Conservation (phyloP, 305 asterid genomes). For the Fraxinus paxiana region DNA sequence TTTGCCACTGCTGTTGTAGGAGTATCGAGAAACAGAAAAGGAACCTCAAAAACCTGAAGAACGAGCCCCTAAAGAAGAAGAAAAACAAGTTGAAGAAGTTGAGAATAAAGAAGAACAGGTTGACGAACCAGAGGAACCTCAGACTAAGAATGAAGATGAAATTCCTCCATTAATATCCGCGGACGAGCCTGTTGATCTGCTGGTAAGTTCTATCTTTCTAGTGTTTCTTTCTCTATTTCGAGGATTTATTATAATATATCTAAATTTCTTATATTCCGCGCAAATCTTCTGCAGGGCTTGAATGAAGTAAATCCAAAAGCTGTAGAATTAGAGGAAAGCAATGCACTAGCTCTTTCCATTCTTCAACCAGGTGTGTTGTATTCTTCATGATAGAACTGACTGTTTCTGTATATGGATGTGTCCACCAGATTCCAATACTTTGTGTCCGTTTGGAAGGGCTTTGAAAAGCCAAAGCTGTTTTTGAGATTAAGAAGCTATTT, state of each 20-base stretch:
- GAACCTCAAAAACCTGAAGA: constrained; percentile 33
- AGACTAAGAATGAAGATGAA: constrained; percentile 25
- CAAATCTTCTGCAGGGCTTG: constrained; percentile 43
- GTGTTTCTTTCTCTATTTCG: neutral
- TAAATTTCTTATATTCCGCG: neutral
- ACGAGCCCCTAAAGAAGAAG: constrained; percentile 16
- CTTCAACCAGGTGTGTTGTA: constrained; percentile 47
- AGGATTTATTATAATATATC: neutral
- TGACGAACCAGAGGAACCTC: constrained; percentile 31
- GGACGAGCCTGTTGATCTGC: constrained; percentile 58
- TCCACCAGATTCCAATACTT: neutral
- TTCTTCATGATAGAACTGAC: neutral
- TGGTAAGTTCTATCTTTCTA: constrained; percentile 35
- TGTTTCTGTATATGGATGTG: neutral
- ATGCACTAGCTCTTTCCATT: constrained; percentile 79
- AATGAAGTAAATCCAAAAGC: constrained; percentile 47
- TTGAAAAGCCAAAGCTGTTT: neutral
- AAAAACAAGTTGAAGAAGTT: constrained; percentile 30
- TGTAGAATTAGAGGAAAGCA: constrained; percentile 51
- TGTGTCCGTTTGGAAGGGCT: neutral
- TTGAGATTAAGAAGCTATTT: neutral
- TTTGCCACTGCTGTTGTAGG: constrained; percentile 34
- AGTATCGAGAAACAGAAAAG: constrained; percentile 34
- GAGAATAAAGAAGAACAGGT: constrained; percentile 29
- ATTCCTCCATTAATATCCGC: constrained; percentile 29